Evolutionary conservation across 2,329 filamentous ascomycete species (phyloP).

Genomic region (Domatiomyces globalis): DNA sequence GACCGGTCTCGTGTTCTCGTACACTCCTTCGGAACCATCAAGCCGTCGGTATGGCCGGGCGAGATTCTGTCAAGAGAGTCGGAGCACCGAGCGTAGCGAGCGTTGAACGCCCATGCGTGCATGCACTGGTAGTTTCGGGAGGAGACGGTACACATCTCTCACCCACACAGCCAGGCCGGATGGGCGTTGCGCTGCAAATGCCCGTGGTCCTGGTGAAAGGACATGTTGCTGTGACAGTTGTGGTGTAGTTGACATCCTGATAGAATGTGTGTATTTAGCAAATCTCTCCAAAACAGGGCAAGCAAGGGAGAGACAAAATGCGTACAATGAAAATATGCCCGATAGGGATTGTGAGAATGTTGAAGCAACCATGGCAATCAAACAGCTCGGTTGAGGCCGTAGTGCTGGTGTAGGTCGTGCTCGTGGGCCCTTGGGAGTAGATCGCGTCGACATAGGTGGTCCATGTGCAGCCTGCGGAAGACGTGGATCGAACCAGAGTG

Average conservation of each 20-base stretch:
- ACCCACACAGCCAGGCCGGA: not conserved
- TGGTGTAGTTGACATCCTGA: slow-evolving; percentile 1
- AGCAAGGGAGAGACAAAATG: not conserved
- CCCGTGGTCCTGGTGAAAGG: not conserved
- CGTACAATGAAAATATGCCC: slow-evolving; percentile 9
- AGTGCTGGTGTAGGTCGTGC: slow-evolving; percentile 11
- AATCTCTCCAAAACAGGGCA: too few relatives aligned
- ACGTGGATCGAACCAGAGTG: not conserved
- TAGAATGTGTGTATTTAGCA: too few relatives aligned
- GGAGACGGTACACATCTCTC: too few relatives aligned
- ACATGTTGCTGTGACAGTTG: not conserved
- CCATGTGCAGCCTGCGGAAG: slow-evolving; percentile 3
- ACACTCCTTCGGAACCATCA: too few relatives aligned
- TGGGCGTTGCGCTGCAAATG: slow-evolving; percentile 1
- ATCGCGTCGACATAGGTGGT: slow-evolving; percentile 11
- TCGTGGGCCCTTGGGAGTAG: slow-evolving; percentile 7
- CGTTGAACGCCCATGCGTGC: too few relatives aligned
- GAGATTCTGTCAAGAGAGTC: too few relatives aligned
- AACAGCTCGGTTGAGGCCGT: slow-evolving; percentile 22
- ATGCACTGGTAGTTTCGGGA: too few relatives aligned
- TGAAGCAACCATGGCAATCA: slow-evolving; percentile 11
- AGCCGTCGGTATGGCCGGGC: too few relatives aligned
- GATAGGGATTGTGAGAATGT: slow-evolving; percentile 23
- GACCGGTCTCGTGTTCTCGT: too few relatives aligned
- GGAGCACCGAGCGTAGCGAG: too few relatives aligned